phyloP scores from a whole-genome alignment of 2,329 filamentous ascomycete species.

The Apiospora arundinis region DNA sequence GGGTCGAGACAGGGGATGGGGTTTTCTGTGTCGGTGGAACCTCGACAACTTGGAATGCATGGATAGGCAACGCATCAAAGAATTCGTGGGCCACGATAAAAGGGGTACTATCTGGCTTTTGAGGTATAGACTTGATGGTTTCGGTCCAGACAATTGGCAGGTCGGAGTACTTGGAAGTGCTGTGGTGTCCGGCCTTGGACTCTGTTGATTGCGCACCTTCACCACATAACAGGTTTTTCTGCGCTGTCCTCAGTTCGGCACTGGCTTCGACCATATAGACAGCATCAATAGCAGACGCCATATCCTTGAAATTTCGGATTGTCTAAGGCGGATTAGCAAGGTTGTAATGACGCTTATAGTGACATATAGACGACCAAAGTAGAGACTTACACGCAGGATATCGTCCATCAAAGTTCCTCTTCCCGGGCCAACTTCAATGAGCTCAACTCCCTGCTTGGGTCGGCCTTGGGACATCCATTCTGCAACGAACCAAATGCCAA shows the following conservation, averaged over 20 bases:
- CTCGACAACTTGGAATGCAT: conserved; percentile 83
- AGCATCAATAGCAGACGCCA: conserved; percentile 79
- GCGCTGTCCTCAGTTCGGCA: conserved; percentile 74
- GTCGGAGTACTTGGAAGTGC: conserved; percentile 75
- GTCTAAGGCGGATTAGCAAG: conserved; percentile 59
- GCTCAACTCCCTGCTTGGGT: conserved; percentile 75
- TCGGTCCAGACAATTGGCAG: conserved; percentile 90
- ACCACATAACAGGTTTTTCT: conserved; percentile 84
- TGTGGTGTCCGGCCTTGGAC: conserved; percentile 75
- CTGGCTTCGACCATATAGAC: conserved; percentile 97
- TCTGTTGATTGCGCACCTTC: conserved; percentile 70
- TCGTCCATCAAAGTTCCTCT: conserved; percentile 97
- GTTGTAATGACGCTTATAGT: too few relatives aligned
- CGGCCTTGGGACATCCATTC: conserved; percentile 95
- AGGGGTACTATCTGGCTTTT: conserved; percentile 74
- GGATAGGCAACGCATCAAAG: conserved; percentile 96
- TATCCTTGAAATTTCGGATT: conserved; percentile 79
- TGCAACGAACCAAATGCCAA: conserved; percentile 93
- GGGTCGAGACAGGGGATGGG: conserved; percentile 47
- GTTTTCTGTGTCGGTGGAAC: conserved; percentile 49
- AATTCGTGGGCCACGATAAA: conserved; percentile 98
- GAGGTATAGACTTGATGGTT: conserved; percentile 81
- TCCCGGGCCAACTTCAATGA: conserved; percentile 94
- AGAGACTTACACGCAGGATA: conserved; percentile 75
- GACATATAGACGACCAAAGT: not conserved